These are phyloP conservation scores for Nepenthes mirabilis DNA, from an alignment of 148 eudicot genomes.

Conservation along the genomic window DNA sequence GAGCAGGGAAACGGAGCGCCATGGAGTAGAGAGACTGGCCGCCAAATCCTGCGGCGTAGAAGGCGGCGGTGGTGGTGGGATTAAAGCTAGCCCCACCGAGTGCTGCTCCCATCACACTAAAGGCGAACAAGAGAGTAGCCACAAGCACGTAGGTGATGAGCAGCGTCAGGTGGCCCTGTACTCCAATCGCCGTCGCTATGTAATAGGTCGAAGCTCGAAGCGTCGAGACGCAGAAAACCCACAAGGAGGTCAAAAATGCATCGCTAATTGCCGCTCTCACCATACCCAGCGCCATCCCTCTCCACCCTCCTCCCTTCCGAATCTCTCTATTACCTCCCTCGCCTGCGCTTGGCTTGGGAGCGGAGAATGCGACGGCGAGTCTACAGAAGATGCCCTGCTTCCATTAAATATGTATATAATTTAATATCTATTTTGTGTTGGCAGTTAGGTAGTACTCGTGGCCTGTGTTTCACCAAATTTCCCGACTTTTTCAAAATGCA, in stretches of 20 bases:
- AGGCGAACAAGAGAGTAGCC: slow-evolving; percentile 10
- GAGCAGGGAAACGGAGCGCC: slow-evolving; percentile 22
- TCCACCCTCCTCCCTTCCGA: too few relatives aligned
- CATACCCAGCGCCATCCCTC: slow-evolving; percentile 2
- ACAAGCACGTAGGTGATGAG: slow-evolving; percentile 5
- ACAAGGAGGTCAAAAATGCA: slow-evolving; percentile 7
- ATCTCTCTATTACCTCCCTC: too few relatives aligned
- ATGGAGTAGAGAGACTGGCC: slow-evolving; percentile 20
- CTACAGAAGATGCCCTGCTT: too few relatives aligned
- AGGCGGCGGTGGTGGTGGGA: slow-evolving; percentile 24
- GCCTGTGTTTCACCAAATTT: too few relatives aligned
- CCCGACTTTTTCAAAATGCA: too few relatives aligned
- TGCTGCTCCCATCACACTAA: slow-evolving; percentile 7
- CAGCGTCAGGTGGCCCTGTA: slow-evolving; percentile 8
- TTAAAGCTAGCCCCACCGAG: slow-evolving; percentile 39
- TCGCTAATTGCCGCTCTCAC: slow-evolving; percentile 9
- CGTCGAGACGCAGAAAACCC: slow-evolving; percentile 18
- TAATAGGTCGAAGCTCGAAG: slow-evolving; percentile 6
- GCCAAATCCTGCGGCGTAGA: slow-evolving; percentile 23
- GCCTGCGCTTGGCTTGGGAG: neutral
- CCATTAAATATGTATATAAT: too few relatives aligned
- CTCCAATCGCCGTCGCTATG: slow-evolving; percentile 8
- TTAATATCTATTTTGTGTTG: too few relatives aligned
- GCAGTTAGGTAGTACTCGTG: too few relatives aligned
- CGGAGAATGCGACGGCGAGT: neutral